These are phyloP conservation scores for Cicer bijugum DNA, from an alignment of 306 rosid genomes.

Conservation along the genomic window DNA sequence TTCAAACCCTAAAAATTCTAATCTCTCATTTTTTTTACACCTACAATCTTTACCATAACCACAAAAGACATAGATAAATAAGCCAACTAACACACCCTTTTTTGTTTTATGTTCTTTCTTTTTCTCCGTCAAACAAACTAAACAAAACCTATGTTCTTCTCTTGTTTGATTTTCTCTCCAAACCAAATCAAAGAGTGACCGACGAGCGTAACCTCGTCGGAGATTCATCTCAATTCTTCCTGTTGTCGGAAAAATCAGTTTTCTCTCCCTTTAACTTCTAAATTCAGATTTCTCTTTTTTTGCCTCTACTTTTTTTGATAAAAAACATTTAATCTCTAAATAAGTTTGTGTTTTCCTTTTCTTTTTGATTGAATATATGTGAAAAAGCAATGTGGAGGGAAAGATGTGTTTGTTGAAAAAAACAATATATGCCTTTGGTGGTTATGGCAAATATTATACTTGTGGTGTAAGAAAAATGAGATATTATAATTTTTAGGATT, in stretches of 20 bases:
- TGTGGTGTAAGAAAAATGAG: no score
- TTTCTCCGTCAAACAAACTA: conserved; percentile 41
- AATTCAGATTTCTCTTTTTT: not conserved
- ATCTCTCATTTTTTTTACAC: no score
- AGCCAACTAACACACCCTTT: conserved; percentile 49
- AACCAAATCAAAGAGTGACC: conserved; percentile 51
- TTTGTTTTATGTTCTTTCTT: conserved; percentile 35
- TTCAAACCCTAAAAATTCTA: no score
- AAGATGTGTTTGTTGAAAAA: conserved; percentile 27
- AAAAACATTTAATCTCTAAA: not conserved
- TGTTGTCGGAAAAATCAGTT: conserved; percentile 27
- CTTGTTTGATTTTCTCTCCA: conserved; percentile 45
- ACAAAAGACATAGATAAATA: no score
- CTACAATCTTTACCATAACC: no score
- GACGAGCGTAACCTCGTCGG: conserved; percentile 71
- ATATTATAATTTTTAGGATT: no score
- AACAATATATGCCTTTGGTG: not conserved
- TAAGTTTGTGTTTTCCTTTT: not conserved
- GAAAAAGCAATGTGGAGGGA: conserved; percentile 44
- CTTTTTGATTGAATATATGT: not conserved
- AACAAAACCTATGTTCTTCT: conserved; percentile 41
- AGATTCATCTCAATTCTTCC: conserved; percentile 36
- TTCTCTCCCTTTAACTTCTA: conserved; percentile 5
- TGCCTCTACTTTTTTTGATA: not conserved
- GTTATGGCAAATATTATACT: no score